Evolutionary conservation across 352 stramenopile species (phyloP), one percentile per base, ranked within the genome.

Genomic region (Phytophthora palmivora): DNA sequence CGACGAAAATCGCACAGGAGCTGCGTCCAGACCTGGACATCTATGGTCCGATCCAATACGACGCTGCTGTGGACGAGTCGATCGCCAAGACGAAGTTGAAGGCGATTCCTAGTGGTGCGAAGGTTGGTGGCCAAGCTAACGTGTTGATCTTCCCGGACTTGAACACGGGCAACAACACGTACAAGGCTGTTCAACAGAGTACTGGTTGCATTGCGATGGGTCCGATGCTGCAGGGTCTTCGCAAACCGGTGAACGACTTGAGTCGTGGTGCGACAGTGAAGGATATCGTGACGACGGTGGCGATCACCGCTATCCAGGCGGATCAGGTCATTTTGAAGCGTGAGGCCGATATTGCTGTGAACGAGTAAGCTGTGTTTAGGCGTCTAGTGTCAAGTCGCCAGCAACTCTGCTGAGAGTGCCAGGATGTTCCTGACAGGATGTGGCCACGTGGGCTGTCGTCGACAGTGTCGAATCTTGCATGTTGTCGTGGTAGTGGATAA

Each of bases 281-380:
- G 54, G 91, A 97, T 58, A 97, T 97, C 47, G 85, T 97, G 26
- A 95, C 89, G 48, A 97, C 91, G 7, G 79, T 95, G 49, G 90
- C 86, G 22, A 88, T 96, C 62, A 97, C 88, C 16, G 82, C 86
- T 12, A 93, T 96, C 49, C 88, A 97, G 70, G 87, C 84, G 14
- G 78, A 92, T 47, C 82, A 93, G 49, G 77, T 81, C 48, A 77
- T 81, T 22, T 32, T 49, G 39, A 79, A 79, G 38, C 66, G 66
- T 2, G 54, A 74, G 22, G 51, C 57, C 2, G 21, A 46, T 7
- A 38, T 45, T 9, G 54, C 30, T n/a, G n/a, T n/a, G n/a, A n/a
- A n/a, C n/a, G n/a, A n/a, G n/a, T n/a, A n/a, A n/a, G n/a, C n/a
- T n/a, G n/a, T n/a, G n/a, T n/a, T n/a, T n/a, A n/a, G n/a, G n/a